Conservation (phyloP, 352 stramenopile genomes). For the Discostella stelligera region DNA sequence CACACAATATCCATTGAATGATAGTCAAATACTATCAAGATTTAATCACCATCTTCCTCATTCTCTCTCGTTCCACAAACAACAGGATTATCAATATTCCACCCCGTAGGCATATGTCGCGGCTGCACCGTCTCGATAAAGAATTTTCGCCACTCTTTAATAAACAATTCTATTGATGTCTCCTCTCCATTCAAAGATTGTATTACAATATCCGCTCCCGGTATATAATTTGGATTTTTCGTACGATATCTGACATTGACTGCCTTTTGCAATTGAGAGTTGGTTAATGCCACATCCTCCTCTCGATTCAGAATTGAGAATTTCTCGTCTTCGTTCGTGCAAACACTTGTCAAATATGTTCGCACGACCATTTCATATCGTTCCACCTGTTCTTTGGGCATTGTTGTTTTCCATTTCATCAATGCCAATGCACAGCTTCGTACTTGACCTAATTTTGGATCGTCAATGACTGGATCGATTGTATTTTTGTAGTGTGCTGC, state of each 20-base stretch:
- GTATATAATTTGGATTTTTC: conserved; percentile 69
- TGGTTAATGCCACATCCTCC: conserved; percentile 18
- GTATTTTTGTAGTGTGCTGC: neutral
- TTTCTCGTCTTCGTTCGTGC: conserved; percentile 7
- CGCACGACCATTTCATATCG: conserved; percentile 50
- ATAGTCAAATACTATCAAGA: too few species aligned
- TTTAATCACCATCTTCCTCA: too few species aligned
- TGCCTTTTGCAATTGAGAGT: conserved; percentile 41
- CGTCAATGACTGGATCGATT: conserved; percentile 28
- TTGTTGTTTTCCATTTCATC: conserved; percentile 44
- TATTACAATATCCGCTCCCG: conserved; percentile 56
- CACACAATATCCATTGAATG: too few species aligned
- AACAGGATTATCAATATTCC: conserved; percentile 70
- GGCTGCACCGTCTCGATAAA: conserved; percentile 64
- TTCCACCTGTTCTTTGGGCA: conserved; percentile 49
- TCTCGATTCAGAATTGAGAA: conserved; percentile 17
- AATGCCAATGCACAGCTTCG: conserved; percentile 61
- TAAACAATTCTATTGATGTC: conserved; percentile 56
- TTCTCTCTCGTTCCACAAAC: conserved; percentile 20
- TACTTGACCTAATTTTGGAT: conserved; percentile 50
- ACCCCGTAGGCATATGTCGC: conserved; percentile 63
- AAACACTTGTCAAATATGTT: conserved; percentile 24
- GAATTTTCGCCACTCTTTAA: conserved; percentile 63
- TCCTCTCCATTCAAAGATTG: conserved; percentile 36
- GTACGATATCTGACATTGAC: conserved; percentile 51